Conservation (phyloP, 257 asterid species). For the Linaria vulgaris region DNA sequence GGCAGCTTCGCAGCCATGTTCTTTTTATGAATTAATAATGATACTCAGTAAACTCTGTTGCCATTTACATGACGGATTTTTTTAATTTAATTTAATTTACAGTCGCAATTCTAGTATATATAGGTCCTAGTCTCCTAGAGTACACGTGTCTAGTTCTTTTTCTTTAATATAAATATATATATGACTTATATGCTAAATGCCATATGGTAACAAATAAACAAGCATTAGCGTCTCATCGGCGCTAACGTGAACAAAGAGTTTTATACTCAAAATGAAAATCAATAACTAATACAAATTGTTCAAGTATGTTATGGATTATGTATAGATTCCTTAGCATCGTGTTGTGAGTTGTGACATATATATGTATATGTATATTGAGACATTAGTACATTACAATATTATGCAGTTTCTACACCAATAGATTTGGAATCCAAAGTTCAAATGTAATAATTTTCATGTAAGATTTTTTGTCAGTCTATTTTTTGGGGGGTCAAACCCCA, state of each 20-base stretch:
- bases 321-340: not conserved
- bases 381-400: not conserved
- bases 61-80: too few relatives aligned
- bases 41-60: too few relatives aligned
- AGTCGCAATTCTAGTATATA: too few relatives aligned
- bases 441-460: conserved; percentile 29
- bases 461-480: not conserved
- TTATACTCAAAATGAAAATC: not conserved
- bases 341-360: conserved; percentile 20
- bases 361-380: conserved; percentile 5
- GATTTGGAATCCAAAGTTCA: conserved; percentile 33
- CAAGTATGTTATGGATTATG: not conserved
- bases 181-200: too few relatives aligned
- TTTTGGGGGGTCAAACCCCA: conserved; percentile 45
- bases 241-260: too few relatives aligned
- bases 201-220: too few relatives aligned
- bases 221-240: conserved; percentile 22
- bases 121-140: too few relatives aligned
- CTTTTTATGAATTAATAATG: too few relatives aligned
- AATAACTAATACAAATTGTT: conserved; percentile 16
- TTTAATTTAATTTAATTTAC: too few relatives aligned
- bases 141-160: too few relatives aligned
- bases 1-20: too few relatives aligned
- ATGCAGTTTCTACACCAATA: conserved; percentile 28
- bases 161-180: too few relatives aligned